Conservation (phyloP, 1,284 basidiomycete species). For the Fistulina hepatica region DNA sequence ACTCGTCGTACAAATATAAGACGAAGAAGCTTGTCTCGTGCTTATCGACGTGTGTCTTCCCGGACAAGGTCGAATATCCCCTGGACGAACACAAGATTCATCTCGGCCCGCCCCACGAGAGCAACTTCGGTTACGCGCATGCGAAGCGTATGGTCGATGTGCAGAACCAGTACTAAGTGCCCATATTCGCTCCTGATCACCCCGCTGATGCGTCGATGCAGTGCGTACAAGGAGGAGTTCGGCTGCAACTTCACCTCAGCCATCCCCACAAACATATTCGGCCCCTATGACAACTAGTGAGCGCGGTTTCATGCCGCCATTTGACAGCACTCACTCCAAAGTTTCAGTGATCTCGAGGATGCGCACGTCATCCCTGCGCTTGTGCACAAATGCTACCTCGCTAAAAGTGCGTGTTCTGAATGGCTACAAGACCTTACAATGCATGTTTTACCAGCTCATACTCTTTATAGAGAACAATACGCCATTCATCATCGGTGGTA, state of each 20-base stretch:
- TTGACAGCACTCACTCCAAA: neutral
- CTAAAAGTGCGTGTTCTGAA: conserved; percentile 51
- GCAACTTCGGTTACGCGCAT: conserved; percentile 88
- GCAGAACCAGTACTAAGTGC: conserved; percentile 80
- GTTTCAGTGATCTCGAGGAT: conserved; percentile 66
- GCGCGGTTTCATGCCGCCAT: conserved; percentile 12
- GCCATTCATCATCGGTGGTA: conserved; percentile 74
- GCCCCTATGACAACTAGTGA: conserved; percentile 73
- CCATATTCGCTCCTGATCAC: neutral
- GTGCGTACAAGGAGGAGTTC: conserved; percentile 85
- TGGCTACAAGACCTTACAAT: neutral
- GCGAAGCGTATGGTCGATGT: conserved; percentile 91
- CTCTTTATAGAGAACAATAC: conserved; percentile 57
- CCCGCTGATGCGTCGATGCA: conserved; percentile 19
- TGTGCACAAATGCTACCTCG: conserved; percentile 81
- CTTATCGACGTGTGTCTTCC: conserved; percentile 83
- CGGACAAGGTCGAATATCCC: conserved; percentile 78
- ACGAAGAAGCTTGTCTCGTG: conserved; percentile 73
- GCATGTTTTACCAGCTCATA: conserved; percentile 3
- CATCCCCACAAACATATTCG: conserved; percentile 89
- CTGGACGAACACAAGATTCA: conserved; percentile 87
- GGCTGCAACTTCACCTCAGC: conserved; percentile 86
- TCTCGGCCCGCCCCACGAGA: conserved; percentile 75
- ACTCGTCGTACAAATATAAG: conserved; percentile 54
- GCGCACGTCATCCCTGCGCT: conserved; percentile 87